Conservation (phyloP, 129 eudicot genomes). For the Smallanthus sonchifolius region DNA sequence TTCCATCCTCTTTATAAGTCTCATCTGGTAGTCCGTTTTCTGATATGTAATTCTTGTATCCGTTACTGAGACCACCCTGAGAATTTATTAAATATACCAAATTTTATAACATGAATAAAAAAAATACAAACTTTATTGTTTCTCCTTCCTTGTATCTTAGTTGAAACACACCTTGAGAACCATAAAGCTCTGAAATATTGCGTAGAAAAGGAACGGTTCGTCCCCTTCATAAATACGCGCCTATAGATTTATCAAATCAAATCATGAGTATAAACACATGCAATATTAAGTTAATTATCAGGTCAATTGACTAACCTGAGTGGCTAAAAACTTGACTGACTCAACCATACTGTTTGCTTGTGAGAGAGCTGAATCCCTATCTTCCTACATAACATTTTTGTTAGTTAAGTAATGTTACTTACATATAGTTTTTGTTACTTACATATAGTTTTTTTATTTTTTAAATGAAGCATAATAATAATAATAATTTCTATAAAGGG, state of each 20-base stretch:
- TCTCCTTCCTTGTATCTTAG: slow-evolving; percentile 9
- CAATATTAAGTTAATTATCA: background rate
- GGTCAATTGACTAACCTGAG: slow-evolving; percentile 50
- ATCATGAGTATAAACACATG: slow-evolving; percentile 1
- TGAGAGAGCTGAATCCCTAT: slow-evolving; percentile 55
- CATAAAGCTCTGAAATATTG: slow-evolving; percentile 81
- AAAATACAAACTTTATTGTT: background rate
- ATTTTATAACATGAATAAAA: background rate
- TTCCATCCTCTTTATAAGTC: slow-evolving; percentile 68
- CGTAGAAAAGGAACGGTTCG: slow-evolving; percentile 70
- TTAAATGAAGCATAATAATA: background rate
- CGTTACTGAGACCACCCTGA: slow-evolving; percentile 87
- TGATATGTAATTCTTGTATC: slow-evolving; percentile 74
- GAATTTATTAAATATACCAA: background rate
- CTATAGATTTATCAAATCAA: slow-evolving; percentile 38
- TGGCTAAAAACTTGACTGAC: slow-evolving; percentile 62
- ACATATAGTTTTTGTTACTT: background rate
- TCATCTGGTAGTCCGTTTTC: slow-evolving; percentile 70
- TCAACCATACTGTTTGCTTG: slow-evolving; percentile 86
- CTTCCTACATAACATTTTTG: slow-evolving; percentile 49
- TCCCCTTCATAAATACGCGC: slow-evolving; percentile 76
- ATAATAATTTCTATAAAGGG: background rate
- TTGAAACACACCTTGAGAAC: slow-evolving; percentile 63
- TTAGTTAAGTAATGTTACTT: background rate
- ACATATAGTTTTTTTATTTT: too few species aligned